Percentiles rank a stretch among this genome's conserved stretches.
Evolutionary conservation across 768 basidiomycete genomes (phyloP).

Genomic region (Lentinula detonsa): DNA sequence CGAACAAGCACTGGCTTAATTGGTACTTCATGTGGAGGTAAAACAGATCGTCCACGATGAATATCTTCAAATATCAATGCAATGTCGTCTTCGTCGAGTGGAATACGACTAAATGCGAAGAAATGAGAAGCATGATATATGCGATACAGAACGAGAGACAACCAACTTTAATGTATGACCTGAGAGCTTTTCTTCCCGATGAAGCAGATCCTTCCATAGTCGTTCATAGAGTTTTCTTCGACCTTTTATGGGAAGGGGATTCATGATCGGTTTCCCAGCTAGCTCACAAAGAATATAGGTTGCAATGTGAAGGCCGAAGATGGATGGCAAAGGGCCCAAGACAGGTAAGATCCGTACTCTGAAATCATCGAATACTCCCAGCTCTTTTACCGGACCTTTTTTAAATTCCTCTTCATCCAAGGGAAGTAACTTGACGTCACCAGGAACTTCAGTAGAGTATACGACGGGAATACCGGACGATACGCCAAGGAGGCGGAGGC

Average conservation of each 20-base stretch:
- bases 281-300: constrained; percentile 86
- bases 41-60: constrained; percentile 66
- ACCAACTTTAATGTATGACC: constrained; percentile 57
- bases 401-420: constrained; percentile 88
- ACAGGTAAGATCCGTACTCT: constrained; percentile 92
- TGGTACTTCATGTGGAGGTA: constrained; percentile 76
- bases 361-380: constrained; percentile 89
- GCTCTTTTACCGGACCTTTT: constrained; percentile 84
- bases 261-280: constrained; percentile 75
- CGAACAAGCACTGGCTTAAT: constrained; percentile 68
- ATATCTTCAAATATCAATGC: constrained; percentile 85
- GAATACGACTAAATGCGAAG: constrained; percentile 47
- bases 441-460: constrained; percentile 92
- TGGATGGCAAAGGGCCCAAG: constrained; percentile 78
- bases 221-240: constrained; percentile 80
- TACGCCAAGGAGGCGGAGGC: constrained; percentile 59
- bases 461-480: constrained; percentile 77
- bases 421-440: constrained; percentile 84
- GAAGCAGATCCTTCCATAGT: constrained; percentile 69
- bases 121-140: background rate
- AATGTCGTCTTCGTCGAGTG: constrained; percentile 81
- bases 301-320: constrained; percentile 88
- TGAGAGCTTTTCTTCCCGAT: constrained; percentile 65
- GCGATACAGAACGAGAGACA: background rate
- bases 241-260: constrained; percentile 83